Percentiles rank a stretch among this genome's conserved stretches.
Evolutionary conservation across 2,329 filamentous ascomycete genomes (phyloP).

Genomic region (Chaetomium strumarium): DNA sequence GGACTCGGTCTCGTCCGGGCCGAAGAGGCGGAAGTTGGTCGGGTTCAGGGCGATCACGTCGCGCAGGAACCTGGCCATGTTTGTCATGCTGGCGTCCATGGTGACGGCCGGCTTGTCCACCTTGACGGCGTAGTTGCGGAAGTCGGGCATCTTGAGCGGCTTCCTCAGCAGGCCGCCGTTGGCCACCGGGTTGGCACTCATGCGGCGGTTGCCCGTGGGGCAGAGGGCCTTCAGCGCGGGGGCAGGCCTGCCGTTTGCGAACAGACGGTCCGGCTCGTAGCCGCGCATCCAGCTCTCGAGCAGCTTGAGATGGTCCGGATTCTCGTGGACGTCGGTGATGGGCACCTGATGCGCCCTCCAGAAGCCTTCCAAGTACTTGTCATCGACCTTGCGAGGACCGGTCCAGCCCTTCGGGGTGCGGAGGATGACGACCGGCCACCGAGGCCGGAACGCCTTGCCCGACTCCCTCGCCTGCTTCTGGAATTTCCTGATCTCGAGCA

Average conservation of each 20-base stretch:
- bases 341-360: constrained; percentile 77
- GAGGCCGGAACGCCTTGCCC: constrained; percentile 62
- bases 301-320: constrained; percentile 58
- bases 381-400: constrained; percentile 64
- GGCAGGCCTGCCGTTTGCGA: constrained; percentile 58
- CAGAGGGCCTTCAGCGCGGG: constrained; percentile 58
- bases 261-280: constrained; percentile 68
- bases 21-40: constrained; percentile 67
- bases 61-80: constrained; percentile 61
- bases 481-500: constrained; percentile 60
- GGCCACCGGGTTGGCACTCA: constrained; percentile 71
- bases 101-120: constrained; percentile 56
- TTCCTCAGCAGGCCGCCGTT: constrained; percentile 65
- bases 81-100: constrained; percentile 59
- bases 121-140: constrained; percentile 59
- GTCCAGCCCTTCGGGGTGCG: constrained; percentile 78
- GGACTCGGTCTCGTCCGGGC: constrained; percentile 74
- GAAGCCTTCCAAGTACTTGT: constrained; percentile 67
- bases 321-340: constrained; percentile 62
- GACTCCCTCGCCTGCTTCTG: constrained; percentile 68
- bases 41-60: constrained; percentile 62
- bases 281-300: constrained; percentile 73
- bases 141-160: constrained; percentile 64
- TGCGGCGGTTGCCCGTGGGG: constrained; percentile 59
- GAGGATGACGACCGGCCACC: constrained; percentile 75